Conservation (phyloP, 371 early-diverging fungal genomes). For the Smittium culicis region DNA sequence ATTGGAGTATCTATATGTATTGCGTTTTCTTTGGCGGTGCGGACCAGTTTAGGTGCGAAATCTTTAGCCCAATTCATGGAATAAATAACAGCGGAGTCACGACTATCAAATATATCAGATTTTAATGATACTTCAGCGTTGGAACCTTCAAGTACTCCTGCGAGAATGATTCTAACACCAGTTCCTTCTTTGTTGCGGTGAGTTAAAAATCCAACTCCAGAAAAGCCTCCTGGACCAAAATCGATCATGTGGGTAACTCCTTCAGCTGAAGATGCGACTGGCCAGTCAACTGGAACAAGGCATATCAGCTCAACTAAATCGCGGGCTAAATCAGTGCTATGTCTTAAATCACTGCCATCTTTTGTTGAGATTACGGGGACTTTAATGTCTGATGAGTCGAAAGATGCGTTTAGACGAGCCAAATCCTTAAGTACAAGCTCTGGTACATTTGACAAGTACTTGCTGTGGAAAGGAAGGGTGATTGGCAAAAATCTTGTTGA, state of each 20-base stretch:
- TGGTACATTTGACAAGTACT: conserved; percentile 51
- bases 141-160: conserved; percentile 45
- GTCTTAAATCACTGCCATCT: conserved; percentile 38
- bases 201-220: conserved; percentile 61
- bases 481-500: conserved; percentile 76
- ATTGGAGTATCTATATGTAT: conserved; percentile 81
- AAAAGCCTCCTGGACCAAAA: conserved; percentile 86
- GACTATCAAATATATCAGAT: conserved; percentile 66
- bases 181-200: conserved; percentile 89
- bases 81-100: conserved; percentile 61
- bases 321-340: conserved; percentile 21
- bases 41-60: conserved; percentile 52
- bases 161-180: conserved; percentile 77
- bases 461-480: conserved; percentile 76
- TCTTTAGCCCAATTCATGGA: conserved; percentile 81
- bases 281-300: conserved; percentile 75
- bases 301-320: conserved; percentile 72
- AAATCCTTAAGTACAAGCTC: conserved; percentile 51
- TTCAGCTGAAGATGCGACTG: conserved; percentile 53
- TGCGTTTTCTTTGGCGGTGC: conserved; percentile 35
- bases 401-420: conserved; percentile 37
- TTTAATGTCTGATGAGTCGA: conserved; percentile 42
- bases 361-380: conserved; percentile 68
- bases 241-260: conserved; percentile 78
- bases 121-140: conserved; percentile 73